Base-by-base conservation (phyloP, 331 rosid genomes). In the Arachis monticola region DNA sequence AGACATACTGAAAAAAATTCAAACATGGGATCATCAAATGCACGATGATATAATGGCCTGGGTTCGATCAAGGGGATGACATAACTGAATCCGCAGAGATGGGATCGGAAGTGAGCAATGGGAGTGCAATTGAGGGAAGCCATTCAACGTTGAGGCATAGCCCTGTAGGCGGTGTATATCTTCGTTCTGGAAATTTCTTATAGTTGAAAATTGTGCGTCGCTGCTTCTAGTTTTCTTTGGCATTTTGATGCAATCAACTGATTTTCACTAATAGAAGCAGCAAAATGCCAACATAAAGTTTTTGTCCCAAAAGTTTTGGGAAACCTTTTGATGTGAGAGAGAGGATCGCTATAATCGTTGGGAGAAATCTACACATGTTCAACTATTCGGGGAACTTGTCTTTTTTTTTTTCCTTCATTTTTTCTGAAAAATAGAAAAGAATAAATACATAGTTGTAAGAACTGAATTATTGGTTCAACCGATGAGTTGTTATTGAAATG, bases 71-170 rank as follows among this genome's bases (percentile, higher is more conserved):
- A 47, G 76, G 63, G 60, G 66, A 48, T 60, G 79, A 70, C 57
- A 56, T 64, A 66, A 71, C 40, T 35, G 56, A 74, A 59, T 77
- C 9, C 31, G 38, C 44, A 53, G 68, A 74, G 61, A 7, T 61
- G 64, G 60, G 60, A 69, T 51, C 73, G 50, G 69, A 77, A 70
- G 74, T 38, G 76, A 64, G 68, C 80, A 59, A 48, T 32, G 75
- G 67, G 22, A 62, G 32, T 48, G 65, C 65, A 59, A 17, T 70
- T 59, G 77, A 58, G 67, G 65, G n/a, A 58, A 45, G 9, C 10
- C 50, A 47, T 41, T 41, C 14, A 32, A 32, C 35, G 35, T 32
- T 32, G 38, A 48, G 41, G 40, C 64, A n/a, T 46, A 70, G 70
- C 70, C 66, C 30, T 45, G 47, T 45, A 10, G 60, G 45, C 46